A percentile compares a stretch with the other conserved stretches of the same genome.
Conservation (phyloP, 129 eudicot genomes). For the Arctium lappa region DNA sequence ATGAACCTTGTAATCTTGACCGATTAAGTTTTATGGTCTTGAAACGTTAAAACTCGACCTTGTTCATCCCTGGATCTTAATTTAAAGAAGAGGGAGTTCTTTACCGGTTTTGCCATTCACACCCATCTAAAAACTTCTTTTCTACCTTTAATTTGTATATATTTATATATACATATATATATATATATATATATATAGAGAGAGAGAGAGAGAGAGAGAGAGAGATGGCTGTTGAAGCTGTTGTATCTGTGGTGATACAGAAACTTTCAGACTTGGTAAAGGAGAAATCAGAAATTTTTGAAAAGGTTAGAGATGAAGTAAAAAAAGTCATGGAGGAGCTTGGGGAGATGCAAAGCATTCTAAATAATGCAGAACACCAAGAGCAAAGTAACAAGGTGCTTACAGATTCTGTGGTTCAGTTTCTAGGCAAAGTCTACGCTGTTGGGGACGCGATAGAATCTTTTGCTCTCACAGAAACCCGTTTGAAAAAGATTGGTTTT, state of each 20-base stretch:
- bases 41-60: neutral
- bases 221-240: conserved; percentile 28
- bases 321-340: conserved; percentile 4
- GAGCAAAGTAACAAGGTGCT: conserved; percentile 12
- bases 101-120: neutral
- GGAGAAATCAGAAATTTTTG: conserved; percentile 8
- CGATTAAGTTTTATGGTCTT: neutral
- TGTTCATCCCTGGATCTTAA: neutral
- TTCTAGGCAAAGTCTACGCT: conserved; percentile 13
- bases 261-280: conserved; percentile 6
- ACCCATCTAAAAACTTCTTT: neutral
- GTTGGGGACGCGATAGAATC: conserved; percentile 22
- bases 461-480: conserved; percentile 14
- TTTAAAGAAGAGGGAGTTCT: neutral
- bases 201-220: neutral
- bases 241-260: conserved; percentile 26
- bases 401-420: conserved; percentile 6
- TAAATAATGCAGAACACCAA: conserved; percentile 24
- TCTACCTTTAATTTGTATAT: neutral
- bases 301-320: conserved; percentile 28
- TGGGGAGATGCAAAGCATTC: conserved; percentile 15
- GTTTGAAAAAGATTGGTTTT: conserved; percentile 12
- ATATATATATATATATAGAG: neutral
- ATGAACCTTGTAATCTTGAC: neutral
- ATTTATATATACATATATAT: too few relatives aligned